Evolutionary conservation across 768 basidiomycete species (phyloP).

Genomic region (Lyophyllum shimeji): DNA sequence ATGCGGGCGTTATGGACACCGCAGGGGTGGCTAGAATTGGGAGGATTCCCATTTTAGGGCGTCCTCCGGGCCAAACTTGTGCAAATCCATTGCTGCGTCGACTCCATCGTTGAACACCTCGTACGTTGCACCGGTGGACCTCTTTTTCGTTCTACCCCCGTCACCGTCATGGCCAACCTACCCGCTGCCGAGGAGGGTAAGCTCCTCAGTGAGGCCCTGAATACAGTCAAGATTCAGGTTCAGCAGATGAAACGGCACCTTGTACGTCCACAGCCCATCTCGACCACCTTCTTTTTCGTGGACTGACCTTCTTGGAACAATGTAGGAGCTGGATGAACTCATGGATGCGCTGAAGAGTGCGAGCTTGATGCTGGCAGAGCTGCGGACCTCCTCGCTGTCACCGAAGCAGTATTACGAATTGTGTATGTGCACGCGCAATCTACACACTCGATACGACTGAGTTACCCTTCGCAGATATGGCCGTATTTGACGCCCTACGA

Average conservation of each 20-base stretch:
- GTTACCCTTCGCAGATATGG: constrained; percentile 73
- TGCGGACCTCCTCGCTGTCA: constrained; percentile 88
- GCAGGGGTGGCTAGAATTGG: too few species aligned
- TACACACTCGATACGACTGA: background rate
- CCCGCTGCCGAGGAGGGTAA: constrained; percentile 75
- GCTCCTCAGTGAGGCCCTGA: constrained; percentile 80
- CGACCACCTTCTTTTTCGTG: background rate
- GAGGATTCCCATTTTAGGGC: background rate
- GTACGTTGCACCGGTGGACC: constrained; percentile 9
- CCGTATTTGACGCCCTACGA: constrained; percentile 94
- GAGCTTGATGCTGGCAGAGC: constrained; percentile 94
- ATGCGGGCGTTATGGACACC: background rate
- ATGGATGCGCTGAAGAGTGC: constrained; percentile 99
- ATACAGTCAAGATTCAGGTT: constrained; percentile 87
- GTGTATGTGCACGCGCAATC: constrained; percentile 50
- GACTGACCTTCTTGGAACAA: background rate
- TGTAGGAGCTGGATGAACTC: constrained; percentile 89
- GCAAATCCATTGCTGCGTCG: constrained; percentile 2
- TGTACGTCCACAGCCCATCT: constrained; percentile 42
- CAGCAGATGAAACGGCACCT: constrained; percentile 95
- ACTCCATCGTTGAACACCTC: background rate
- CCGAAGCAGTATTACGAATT: constrained; percentile 99
- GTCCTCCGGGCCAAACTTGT: constrained; percentile 9
- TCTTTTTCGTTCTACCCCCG: constrained; percentile 1
- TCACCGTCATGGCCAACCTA: constrained; percentile 24